Evolutionary conservation across 129 eudicot genomes (phyloP).

Genomic region (Deinandra increscens): DNA sequence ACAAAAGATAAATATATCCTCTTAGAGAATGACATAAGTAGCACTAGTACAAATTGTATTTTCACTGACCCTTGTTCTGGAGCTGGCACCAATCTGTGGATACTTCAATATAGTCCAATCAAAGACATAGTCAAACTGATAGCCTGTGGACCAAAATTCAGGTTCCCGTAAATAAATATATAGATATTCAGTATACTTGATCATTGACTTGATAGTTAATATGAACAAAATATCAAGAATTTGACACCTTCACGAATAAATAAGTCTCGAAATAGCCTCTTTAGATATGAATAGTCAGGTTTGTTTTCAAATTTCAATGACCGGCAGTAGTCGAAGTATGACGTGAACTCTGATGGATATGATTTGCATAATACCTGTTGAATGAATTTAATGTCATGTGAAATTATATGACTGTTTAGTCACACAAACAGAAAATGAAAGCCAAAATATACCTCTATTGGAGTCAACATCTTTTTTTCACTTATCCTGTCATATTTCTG

Average conservation of each 20-base stretch:
- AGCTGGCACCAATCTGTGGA: constrained; percentile 87
- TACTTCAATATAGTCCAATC: constrained; percentile 98
- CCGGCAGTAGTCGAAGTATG: constrained; percentile 86
- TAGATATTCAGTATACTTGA: constrained; percentile 1
- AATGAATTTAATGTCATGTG: not conserved
- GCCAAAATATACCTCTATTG: constrained; percentile 86
- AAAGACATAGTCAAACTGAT: constrained; percentile 94
- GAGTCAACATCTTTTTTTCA: constrained; percentile 89
- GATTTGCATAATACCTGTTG: constrained; percentile 93
- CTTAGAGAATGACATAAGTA: not conserved
- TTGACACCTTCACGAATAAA: constrained; percentile 90
- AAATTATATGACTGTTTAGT: not conserved
- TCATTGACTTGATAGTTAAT: not conserved
- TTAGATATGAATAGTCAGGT: constrained; percentile 93
- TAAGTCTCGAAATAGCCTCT: constrained; percentile 93
- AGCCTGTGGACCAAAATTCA: constrained; percentile 50
- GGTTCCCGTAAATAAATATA: constrained; percentile 8
- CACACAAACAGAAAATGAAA: not conserved
- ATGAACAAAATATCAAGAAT: constrained; percentile 1
- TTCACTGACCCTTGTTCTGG: constrained; percentile 71
- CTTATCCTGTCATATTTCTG: constrained; percentile 96
- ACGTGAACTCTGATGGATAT: constrained; percentile 88
- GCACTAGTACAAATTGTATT: not conserved
- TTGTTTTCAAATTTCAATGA: constrained; percentile 92
- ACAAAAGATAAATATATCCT: constrained; percentile 1